Base-by-base conservation (phyloP, 202 grass and related monocot species). In the Setaria italica region DNA sequence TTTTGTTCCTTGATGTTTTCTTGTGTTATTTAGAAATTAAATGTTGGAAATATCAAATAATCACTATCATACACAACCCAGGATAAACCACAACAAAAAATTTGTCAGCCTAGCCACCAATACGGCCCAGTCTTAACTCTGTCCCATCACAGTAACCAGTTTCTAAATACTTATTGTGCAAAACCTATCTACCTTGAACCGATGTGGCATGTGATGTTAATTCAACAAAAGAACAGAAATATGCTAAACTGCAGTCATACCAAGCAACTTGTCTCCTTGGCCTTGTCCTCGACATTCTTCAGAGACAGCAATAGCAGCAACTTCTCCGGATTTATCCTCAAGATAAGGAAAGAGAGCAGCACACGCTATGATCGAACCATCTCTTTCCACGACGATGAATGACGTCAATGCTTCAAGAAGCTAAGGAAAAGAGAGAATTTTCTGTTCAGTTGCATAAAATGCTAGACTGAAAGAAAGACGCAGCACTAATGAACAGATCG, bases 261-360 rank as follows among this genome's bases (percentile, higher is more conserved):
- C 95, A 11, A 98, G 92, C 42, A 98, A 90, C 77, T 98, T 98
- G 79, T 98, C 95, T 66, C 95, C 95, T 94, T 98, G 93, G 73
- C 93, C 95, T 67, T 90, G 84, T 63, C 95, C 93, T 63, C 95
- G 95, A 47, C 95, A 98, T 85, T 98, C 95, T 80, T 94, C 93
- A 84, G 95, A 95, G 48, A 95, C 95, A 67, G 93, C 93, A 80
- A 98, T 87, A 81, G 95, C 93, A 83, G 95, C 93, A 83, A 98
- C 92, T 87, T 98, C 95, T 12, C 93, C 95, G 59, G 91, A 95
- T 87, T 95, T 94, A 20, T 95, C 91, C 82, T 93, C 83, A 79
- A 69, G 76, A 84, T 92, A 98, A 65, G 95, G 91, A 60, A 98
- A 91, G 68, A 98, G 86, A 54, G 95, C 93, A 76, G 91, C 95